Evolutionary conservation across 352 stramenopile genomes (phyloP), one percentile per base, ranked within the genome.

Genomic region (Elongisporangium prolatum): DNA sequence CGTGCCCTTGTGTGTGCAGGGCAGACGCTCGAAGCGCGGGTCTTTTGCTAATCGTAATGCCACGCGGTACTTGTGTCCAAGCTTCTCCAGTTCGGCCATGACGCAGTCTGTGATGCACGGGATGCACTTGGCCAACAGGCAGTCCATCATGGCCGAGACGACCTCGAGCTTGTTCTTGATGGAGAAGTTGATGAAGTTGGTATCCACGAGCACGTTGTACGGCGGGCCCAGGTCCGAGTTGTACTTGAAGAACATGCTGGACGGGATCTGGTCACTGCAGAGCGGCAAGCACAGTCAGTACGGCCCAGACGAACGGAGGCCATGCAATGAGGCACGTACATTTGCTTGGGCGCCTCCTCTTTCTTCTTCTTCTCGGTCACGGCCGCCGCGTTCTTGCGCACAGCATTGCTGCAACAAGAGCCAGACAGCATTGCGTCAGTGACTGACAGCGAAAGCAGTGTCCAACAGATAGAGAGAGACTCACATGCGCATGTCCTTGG

Each of bases 151-250:
- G 48, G 93, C 88, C 50, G 97, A 97, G 18, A 99, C 89, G 40
- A 99, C 90, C 69, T 99, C 98, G 58, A 99, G 88, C 68, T 98
- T 97, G 85, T 99, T 98, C 62, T 98, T 98, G 78, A 99, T 99
- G 38, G 92, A 98, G 64, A 99, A 99, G 74, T 99, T 99, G 75
- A 99, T 99, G 86, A 99, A 99, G 76, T 99, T 99, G 20, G 98
- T 99, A 89, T 99, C 98, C 50, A 99, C 85, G 14, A 99, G 76
- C 48, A 99, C 88, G 76, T 98, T 97, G 77, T 99, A 99, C 37
- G 97, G 97, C 40, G 95, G 95, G 4, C 98, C 98, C 16, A 99
- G 81, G 50, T 98, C 92, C 22, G 96, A 93, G 73, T 99, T 99
- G 89, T 99, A 99, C 71, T 98, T 97, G 81, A 99, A 99, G 73